These are phyloP conservation scores for Serpula lacrymans DNA, from an alignment of 768 basidiomycete genomes.

Conservation along the genomic window DNA sequence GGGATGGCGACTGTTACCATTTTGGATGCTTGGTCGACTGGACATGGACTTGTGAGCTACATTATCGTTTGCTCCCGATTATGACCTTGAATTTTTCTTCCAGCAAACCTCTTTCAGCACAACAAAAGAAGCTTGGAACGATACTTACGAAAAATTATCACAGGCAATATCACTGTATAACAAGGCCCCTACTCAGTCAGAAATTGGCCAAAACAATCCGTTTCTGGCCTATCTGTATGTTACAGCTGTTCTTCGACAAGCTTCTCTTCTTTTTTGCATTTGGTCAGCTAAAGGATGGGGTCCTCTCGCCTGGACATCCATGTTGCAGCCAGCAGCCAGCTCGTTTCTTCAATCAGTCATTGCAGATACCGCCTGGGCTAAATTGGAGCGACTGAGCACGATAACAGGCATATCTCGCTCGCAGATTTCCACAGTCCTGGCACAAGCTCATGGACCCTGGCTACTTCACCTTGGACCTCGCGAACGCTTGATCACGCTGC, in stretches of 20 bases:
- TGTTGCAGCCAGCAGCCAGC: slow-evolving; percentile 63
- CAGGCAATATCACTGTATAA: slow-evolving; percentile 63
- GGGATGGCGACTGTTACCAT: slow-evolving; percentile 76
- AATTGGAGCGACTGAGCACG: slow-evolving; percentile 61
- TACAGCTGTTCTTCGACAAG: slow-evolving; percentile 66
- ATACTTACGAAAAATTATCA: slow-evolving; percentile 68
- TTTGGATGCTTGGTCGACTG: slow-evolving; percentile 80
- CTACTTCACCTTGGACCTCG: slow-evolving; percentile 73
- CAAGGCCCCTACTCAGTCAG: slow-evolving; percentile 48
- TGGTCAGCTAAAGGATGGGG: slow-evolving; percentile 92
- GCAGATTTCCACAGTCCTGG: slow-evolving; percentile 60
- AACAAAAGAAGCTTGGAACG: slow-evolving; percentile 69
- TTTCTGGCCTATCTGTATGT: slow-evolving; percentile 65
- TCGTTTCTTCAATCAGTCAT: slow-evolving; percentile 60
- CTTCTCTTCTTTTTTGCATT: slow-evolving; percentile 69
- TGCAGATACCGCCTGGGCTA: slow-evolving; percentile 44
- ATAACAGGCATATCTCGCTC: slow-evolving; percentile 70
- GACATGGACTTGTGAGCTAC: slow-evolving; percentile 70
- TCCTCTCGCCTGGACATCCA: slow-evolving; percentile 66
- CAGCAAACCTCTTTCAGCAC: slow-evolving; percentile 56
- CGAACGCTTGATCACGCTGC: slow-evolving; percentile 70
- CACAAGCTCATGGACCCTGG: slow-evolving; percentile 85
- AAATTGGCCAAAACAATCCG: slow-evolving; percentile 54
- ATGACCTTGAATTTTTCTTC: slow-evolving; percentile 11
- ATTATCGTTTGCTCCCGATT: slow-evolving; percentile 21